phyloP scores from a whole-genome alignment of 1,284 basidiomycete genomes.

The Austroboletus novae-zelandiae region DNA sequence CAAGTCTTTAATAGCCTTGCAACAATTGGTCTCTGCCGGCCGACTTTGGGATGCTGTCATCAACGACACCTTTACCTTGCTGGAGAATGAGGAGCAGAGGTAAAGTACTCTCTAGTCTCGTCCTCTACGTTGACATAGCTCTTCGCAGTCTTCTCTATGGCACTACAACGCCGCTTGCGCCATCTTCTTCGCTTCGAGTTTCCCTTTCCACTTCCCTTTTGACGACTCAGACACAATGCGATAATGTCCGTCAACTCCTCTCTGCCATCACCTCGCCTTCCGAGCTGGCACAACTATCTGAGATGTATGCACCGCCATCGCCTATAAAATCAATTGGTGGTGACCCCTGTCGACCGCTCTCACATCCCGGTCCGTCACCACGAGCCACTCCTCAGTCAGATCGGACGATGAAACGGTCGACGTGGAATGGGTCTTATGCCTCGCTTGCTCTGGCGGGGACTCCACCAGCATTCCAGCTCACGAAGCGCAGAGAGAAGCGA shows the following conservation, averaged over 20 bases:
- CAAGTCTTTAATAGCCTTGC: conserved; percentile 61
- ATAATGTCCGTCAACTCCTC: conserved; percentile 74
- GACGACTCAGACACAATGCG: conserved; percentile 73
- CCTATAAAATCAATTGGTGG: conserved; percentile 42
- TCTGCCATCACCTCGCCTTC: conserved; percentile 67
- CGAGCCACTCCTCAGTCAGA: conserved; percentile 27
- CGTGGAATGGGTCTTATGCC: conserved; percentile 69
- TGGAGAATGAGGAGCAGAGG: conserved; percentile 71
- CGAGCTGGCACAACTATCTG: conserved; percentile 68
- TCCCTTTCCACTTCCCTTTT: conserved; percentile 69
- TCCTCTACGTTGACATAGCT: neutral
- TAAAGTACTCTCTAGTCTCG: conserved; percentile 26
- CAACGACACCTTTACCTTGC: conserved; percentile 57
- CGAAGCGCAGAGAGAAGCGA: conserved; percentile 48
- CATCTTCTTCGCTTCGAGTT: conserved; percentile 60
- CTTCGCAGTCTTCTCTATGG: conserved; percentile 20
- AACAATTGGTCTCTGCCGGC: conserved; percentile 63
- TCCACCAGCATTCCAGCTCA: conserved; percentile 38
- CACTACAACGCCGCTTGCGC: conserved; percentile 44
- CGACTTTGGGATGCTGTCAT: conserved; percentile 70
- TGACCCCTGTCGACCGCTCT: conserved; percentile 41
- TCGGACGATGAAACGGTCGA: conserved; percentile 55
- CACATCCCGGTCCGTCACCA: conserved; percentile 39
- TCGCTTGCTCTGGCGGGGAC: conserved; percentile 46
- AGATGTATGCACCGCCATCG: conserved; percentile 82